These are phyloP conservation scores for Chrysoporthe deuterocubensis DNA, from an alignment of 2,329 filamentous ascomycete genomes.

Conservation along the genomic window DNA sequence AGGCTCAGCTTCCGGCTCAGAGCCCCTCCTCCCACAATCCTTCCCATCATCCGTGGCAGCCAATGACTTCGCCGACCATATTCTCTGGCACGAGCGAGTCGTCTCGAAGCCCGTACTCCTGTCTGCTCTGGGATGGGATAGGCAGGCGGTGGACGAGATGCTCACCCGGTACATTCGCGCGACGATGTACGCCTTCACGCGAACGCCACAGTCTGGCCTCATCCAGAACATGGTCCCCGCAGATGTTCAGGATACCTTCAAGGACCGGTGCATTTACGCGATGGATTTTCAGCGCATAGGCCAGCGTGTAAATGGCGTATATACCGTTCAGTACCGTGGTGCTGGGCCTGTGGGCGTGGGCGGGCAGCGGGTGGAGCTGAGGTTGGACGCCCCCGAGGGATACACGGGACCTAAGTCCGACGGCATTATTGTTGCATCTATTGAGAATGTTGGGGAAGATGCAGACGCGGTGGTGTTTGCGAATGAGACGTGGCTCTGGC, in stretches of 20 bases:
- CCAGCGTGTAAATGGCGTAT: constrained; percentile 18
- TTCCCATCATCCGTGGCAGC: constrained; percentile 7
- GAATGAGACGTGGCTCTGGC: constrained; percentile 22
- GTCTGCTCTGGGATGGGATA: not conserved
- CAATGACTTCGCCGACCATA: not conserved
- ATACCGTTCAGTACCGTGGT: constrained; percentile 19
- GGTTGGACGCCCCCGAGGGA: constrained; percentile 7
- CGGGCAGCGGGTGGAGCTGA: constrained; percentile 20
- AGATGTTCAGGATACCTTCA: constrained; percentile 6
- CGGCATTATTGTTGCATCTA: constrained; percentile 17
- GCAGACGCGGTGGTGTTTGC: constrained; percentile 1
- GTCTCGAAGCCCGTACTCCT: constrained; percentile 10
- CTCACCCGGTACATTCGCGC: constrained; percentile 19
- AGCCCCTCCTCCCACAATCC: constrained; percentile 3
- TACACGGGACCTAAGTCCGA: constrained; percentile 9
- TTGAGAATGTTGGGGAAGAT: constrained; percentile 1
- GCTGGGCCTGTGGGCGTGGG: not conserved
- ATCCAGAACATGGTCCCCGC: constrained; percentile 13
- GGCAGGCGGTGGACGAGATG: not conserved
- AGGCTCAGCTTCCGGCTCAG: not conserved
- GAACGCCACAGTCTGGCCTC: constrained; percentile 15
- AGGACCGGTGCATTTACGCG: not conserved
- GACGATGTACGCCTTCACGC: constrained; percentile 16
- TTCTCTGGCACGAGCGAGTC: constrained; percentile 15
- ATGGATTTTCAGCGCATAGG: constrained; percentile 10